phyloP scores from a whole-genome alignment of 768 basidiomycete genomes.

The Leccinum subgranulosum region DNA sequence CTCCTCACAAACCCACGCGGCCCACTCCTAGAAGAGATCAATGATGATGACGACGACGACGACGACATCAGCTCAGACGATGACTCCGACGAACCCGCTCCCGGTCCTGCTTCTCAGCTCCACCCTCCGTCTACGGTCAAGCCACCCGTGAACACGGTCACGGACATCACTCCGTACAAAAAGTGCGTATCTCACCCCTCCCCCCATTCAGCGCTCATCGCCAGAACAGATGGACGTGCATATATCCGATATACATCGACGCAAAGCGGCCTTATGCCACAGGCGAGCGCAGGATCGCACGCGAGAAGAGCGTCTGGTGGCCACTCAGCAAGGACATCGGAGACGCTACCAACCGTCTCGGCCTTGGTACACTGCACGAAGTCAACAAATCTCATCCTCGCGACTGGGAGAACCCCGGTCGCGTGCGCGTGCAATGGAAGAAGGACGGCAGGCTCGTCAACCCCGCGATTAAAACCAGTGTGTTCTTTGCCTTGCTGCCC shows the following conservation, averaged over 20 bases:
- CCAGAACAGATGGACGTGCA: slow-evolving; percentile 77
- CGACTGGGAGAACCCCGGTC: slow-evolving; percentile 98
- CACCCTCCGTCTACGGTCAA: slow-evolving; percentile 20
- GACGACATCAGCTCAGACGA: slow-evolving; percentile 43
- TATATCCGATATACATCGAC: slow-evolving; percentile 97
- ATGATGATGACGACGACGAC: slow-evolving; percentile 43
- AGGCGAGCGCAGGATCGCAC: slow-evolving; percentile 77
- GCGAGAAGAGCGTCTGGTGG: slow-evolving; percentile 88
- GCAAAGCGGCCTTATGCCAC: slow-evolving; percentile 86
- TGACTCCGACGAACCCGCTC: slow-evolving; percentile 30
- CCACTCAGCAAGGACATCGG: slow-evolving; percentile 92
- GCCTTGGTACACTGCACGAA: slow-evolving; percentile 82
- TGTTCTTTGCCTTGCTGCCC: slow-evolving; percentile 27
- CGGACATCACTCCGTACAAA: slow-evolving; percentile 82
- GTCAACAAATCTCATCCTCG: slow-evolving; percentile 88
- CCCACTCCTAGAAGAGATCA: slow-evolving; percentile 75
- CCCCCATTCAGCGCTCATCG: slow-evolving; percentile 4
- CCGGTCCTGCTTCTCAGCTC: slow-evolving; percentile 57
- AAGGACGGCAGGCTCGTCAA: slow-evolving; percentile 69
- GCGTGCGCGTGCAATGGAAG: slow-evolving; percentile 92
- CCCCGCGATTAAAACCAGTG: slow-evolving; percentile 71
- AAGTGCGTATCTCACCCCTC: slow-evolving; percentile 46
- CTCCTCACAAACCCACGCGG: slow-evolving; percentile 68
- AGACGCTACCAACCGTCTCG: slow-evolving; percentile 72
- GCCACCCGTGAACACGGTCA: slow-evolving; percentile 41